phyloP scores from a whole-genome alignment of 768 basidiomycete species.

The Mycena kentingensis region DNA sequence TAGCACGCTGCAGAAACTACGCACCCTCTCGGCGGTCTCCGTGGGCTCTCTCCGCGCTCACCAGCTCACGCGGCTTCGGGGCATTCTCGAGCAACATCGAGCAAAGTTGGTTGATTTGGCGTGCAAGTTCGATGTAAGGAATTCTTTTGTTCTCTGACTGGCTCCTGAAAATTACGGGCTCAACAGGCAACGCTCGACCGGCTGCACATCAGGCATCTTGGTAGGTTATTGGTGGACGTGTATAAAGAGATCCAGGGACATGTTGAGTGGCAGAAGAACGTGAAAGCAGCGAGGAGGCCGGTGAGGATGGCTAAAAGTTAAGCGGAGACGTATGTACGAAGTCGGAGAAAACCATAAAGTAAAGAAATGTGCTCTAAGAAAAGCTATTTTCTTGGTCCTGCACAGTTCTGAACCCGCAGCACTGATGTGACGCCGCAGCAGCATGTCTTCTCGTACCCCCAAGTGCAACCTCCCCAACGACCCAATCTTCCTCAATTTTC shows the following conservation, averaged over 20 bases:
- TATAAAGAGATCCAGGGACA: conserved; percentile 6
- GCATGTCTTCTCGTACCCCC: too few relatives aligned
- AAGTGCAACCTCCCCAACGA: too few relatives aligned
- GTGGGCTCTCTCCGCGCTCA: conserved; percentile 1
- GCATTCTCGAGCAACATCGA: conserved; percentile 9
- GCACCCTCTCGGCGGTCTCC: conserved; percentile 7
- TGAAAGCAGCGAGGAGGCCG: too few relatives aligned
- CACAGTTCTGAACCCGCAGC: too few relatives aligned
- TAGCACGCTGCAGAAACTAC: conserved; percentile 18
- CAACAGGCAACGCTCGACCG: conserved; percentile 17
- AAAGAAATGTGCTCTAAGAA: too few relatives aligned
- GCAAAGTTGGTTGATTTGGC: conserved; percentile 20
- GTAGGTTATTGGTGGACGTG: neutral
- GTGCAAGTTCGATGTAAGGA: conserved; percentile 16
- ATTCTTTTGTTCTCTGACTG: neutral
- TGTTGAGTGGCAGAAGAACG: too few relatives aligned
- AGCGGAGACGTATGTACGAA: too few relatives aligned
- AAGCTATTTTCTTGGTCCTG: too few relatives aligned
- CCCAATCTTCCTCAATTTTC: too few relatives aligned
- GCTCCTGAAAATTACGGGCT: neutral
- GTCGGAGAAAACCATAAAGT: too few relatives aligned
- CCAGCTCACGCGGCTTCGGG: conserved; percentile 7
- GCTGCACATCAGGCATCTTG: conserved; percentile 5
- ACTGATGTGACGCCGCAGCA: too few relatives aligned
- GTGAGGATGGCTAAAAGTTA: too few relatives aligned